Evolutionary conservation across 345 rosid genomes (phyloP), one percentile per base, ranked within the genome.

Genomic region (Euclidium syriacum): DNA sequence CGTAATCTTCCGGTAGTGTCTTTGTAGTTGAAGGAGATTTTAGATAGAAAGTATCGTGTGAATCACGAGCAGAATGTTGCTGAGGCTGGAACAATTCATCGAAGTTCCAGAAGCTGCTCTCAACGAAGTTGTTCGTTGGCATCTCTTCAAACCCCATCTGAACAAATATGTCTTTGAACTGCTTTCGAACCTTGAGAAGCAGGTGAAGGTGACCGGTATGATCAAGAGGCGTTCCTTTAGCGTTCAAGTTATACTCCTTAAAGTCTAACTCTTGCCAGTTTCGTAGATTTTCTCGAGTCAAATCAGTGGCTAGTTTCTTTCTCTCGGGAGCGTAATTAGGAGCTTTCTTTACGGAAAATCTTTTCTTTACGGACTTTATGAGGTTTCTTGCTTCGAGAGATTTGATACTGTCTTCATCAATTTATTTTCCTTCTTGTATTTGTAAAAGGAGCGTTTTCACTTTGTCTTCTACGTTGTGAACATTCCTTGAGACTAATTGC

Each of bases 31-130:
- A 82, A 46, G 97, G 95, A 71, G 57, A 97, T 79, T 83, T 65
- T 48, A 87, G 65, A 75, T 87, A 94, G 83, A 94, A 90, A 40
- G 96, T 94, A 70, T 90, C 97, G 53, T 94, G 99, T 39, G 99
- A 82, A 73, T 94, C 99, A 67, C 96, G 97, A 51, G 99, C 99
- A 66, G 99, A 97, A 72, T 94, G 99, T 57, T 94, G 97, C 69
- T 94, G 99, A 29, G 97, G 96, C 77, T 90, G 99, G 82, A 90
- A 90, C 46, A 94, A 65, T 42, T 85, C 95, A 81, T 94, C 99
- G 23, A 94, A 92, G 76, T 92, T 89, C 97, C 97, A 92, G 87
- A 92, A 92, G 81, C 98, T 89, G 95, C 96, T 87, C 76, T 91
- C 98, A 52, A 87, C 96, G 62, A 54, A 91, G 70, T 81, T 87